Base-by-base conservation (phyloP, 768 basidiomycete genomes). In the Suillus subaureus region DNA sequence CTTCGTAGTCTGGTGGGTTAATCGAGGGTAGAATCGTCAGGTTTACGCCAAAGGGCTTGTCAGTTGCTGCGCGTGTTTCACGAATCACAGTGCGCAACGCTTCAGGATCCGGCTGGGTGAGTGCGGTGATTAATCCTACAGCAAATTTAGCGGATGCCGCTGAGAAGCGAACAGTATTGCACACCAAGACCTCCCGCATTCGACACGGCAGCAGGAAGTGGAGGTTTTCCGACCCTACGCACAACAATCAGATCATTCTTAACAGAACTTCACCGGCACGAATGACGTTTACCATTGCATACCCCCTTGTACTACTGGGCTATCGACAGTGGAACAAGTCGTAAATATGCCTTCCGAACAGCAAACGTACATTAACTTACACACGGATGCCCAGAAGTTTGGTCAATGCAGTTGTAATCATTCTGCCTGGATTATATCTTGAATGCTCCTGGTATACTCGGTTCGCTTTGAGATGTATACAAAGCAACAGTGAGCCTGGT, bases 1-100 rank as follows among this genome's bases (percentile, higher is more conserved):
- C 93, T 61, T 85, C 88, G 73, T 98, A 97, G 70, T 96, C 93
- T 3, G 96, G 96, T 0, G 95, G 94, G 64, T 88, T 92, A 70
- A 97, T 97, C 39, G 86, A 87, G 0, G 96, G 96, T 28, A 97
- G 82, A n/a, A 96, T 77, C 0, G 93, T 95, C 69, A 94, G 85
- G 72, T 95, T 94, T 61, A 94, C 92, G 16, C 92, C 93, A 73
- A 97, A 93, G 4, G 88, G 89, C 72, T 91, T 90, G 56, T 80
- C 81, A 1, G 92, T 93, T 31, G 89, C 77, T 55, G 80, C 82
- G 51, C 85, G 82, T 7, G 93, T 94, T 74, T 96, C 89, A 28
- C 85, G 84, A 69, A 98, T 96, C 26, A 92, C 94, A 16, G 79
- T 71, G 28, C 94, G 87, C 47, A 97, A 84, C 3, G 92, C 91